Conservation (phyloP, 495 filamentous ascomycete genomes). For the Collariella sp. region DNA sequence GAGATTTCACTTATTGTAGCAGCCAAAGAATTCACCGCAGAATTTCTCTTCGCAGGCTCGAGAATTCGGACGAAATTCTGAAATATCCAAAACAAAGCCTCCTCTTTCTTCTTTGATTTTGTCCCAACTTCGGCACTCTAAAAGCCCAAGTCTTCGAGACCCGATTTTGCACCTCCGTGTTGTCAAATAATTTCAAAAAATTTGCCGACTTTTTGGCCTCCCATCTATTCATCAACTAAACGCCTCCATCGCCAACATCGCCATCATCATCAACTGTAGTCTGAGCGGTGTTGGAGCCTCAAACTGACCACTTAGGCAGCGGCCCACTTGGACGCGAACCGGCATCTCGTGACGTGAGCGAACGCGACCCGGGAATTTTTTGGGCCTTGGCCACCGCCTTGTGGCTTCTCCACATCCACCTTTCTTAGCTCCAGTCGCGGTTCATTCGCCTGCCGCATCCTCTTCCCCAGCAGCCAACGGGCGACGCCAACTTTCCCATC, state of each 20-base stretch:
- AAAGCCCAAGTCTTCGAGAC: no score
- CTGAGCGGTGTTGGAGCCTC: slow-evolving; percentile 4
- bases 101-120: background rate
- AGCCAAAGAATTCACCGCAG: background rate
- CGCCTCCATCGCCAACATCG: background rate
- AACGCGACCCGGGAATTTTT: slow-evolving; percentile 15
- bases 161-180: no score
- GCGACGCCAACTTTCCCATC: background rate
- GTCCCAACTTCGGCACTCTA: no score
- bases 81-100: background rate
- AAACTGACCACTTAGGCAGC: slow-evolving; percentile 16
- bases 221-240: background rate
- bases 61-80: no score
- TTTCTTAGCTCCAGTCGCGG: slow-evolving; percentile 1
- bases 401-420: background rate
- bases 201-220: no score
- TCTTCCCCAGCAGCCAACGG: background rate
- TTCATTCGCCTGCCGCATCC: slow-evolving; percentile 6
- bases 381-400: slow-evolving; percentile 11
- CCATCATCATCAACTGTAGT: background rate
- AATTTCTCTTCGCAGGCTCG: no score
- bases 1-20: no score
- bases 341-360: slow-evolving; percentile 11
- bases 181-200: no score
- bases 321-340: slow-evolving; percentile 10